Evolutionary conservation across 257 asterid species (phyloP).

Genomic region (Solanum virginianum): DNA sequence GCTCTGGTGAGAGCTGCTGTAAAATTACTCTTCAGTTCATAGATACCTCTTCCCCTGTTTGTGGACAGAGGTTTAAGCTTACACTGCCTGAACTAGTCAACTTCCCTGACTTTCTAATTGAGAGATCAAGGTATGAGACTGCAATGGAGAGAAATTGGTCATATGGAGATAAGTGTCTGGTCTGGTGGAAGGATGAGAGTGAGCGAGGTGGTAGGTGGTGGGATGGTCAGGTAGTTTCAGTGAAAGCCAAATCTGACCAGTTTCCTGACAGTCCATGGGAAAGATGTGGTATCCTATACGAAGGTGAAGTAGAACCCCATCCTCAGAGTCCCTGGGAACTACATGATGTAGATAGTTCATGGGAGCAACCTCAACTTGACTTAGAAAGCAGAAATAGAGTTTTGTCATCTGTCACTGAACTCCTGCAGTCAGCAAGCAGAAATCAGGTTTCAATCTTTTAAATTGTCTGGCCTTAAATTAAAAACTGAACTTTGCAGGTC

Average conservation of each 20-base stretch:
- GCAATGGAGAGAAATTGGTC: constrained; percentile 62
- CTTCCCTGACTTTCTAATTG: constrained; percentile 84
- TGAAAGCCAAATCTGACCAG: constrained; percentile 38
- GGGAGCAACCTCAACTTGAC: constrained; percentile 50
- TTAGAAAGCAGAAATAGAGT: constrained; percentile 25
- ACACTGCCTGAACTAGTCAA: constrained; percentile 57
- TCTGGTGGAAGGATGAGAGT: constrained; percentile 80
- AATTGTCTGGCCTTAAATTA: background rate
- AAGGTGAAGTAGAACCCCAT: constrained; percentile 20
- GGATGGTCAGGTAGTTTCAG: constrained; percentile 52
- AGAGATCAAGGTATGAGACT: constrained; percentile 56
- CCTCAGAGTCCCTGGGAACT: constrained; percentile 92
- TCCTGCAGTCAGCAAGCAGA: constrained; percentile 28
- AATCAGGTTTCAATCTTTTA: constrained; percentile 39
- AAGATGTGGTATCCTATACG: constrained; percentile 46
- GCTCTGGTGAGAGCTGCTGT: constrained; percentile 95
- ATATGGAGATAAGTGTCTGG: constrained; percentile 47
- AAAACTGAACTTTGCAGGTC: background rate
- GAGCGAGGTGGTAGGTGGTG: constrained; percentile 71
- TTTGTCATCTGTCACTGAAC: constrained; percentile 23
- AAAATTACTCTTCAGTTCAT: constrained; percentile 48
- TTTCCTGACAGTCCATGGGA: constrained; percentile 97
- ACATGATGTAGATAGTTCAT: constrained; percentile 39
- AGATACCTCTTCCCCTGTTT: constrained; percentile 28
- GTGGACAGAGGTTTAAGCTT: constrained; percentile 39